Evolutionary conservation across 129 eudicot genomes (phyloP).

Genomic region (Helianthus annuus): DNA sequence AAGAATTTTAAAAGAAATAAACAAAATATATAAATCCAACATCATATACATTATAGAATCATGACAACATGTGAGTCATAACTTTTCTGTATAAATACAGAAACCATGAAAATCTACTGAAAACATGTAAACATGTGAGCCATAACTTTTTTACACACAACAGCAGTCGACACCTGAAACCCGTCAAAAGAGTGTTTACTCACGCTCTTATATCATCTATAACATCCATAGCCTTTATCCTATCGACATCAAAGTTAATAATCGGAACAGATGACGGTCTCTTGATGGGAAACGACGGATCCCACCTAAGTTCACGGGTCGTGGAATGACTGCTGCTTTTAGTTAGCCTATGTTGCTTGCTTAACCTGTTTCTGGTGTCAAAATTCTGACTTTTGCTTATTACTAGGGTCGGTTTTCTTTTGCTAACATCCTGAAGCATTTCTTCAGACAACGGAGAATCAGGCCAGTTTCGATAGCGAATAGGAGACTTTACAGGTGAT

Average conservation of each 20-base stretch:
- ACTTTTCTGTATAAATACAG: neutral
- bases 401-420: constrained; percentile 85
- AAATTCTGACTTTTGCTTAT: constrained; percentile 95
- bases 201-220: constrained; percentile 60
- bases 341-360: constrained; percentile 67
- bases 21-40: neutral
- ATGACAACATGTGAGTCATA: neutral
- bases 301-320: constrained; percentile 48
- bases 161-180: neutral
- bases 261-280: constrained; percentile 79
- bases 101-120: neutral
- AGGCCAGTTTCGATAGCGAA: constrained; percentile 65
- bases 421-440: constrained; percentile 75
- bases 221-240: constrained; percentile 84
- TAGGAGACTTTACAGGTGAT: constrained; percentile 85
- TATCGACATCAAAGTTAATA: constrained; percentile 60
- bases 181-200: neutral
- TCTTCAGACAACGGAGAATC: constrained; percentile 73
- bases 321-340: constrained; percentile 96
- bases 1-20: too few species aligned
- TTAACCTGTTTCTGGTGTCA: constrained; percentile 49
- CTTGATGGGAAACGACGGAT: constrained; percentile 56
- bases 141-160: neutral
- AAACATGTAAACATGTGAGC: neutral
- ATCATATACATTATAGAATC: neutral